Evolutionary conservation across 129 eudicot genomes (phyloP).

Genomic region (Cynara cardunculus): DNA sequence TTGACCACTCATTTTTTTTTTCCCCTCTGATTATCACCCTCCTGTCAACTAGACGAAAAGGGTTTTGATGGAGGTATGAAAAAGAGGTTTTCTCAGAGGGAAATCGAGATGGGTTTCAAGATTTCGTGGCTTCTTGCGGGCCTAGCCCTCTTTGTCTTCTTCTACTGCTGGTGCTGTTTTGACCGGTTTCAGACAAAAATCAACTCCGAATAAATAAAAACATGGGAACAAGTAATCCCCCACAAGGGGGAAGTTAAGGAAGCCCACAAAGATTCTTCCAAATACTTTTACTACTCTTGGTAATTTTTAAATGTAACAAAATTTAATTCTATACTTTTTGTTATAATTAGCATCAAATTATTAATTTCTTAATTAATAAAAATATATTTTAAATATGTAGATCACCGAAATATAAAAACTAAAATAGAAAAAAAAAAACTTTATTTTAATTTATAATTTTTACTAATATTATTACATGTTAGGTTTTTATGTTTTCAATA

Average conservation of each 20-base stretch:
- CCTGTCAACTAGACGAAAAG: neutral
- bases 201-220: conserved; percentile 1
- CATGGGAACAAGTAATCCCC: neutral
- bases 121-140: conserved; percentile 10
- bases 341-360: too few species aligned
- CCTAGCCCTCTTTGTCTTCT: conserved; percentile 9
- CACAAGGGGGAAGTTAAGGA: too few species aligned
- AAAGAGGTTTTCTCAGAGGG: neutral
- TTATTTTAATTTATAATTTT: too few species aligned
- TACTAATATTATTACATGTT: too few species aligned
- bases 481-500: too few species aligned
- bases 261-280: neutral
- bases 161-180: neutral
- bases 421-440: too few species aligned
- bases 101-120: neutral
- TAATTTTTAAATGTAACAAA: too few species aligned
- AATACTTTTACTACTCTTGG: neutral
- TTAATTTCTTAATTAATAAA: too few species aligned
- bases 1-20: conserved; percentile 51
- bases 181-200: conserved; percentile 5
- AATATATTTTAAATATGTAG: too few species aligned
- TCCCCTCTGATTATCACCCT: neutral
- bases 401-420: too few species aligned
- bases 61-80: neutral
- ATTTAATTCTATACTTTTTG: too few species aligned